phyloP scores from a whole-genome alignment of 192 early-diverging fungal genomes.

The Linnemannia exigua region DNA sequence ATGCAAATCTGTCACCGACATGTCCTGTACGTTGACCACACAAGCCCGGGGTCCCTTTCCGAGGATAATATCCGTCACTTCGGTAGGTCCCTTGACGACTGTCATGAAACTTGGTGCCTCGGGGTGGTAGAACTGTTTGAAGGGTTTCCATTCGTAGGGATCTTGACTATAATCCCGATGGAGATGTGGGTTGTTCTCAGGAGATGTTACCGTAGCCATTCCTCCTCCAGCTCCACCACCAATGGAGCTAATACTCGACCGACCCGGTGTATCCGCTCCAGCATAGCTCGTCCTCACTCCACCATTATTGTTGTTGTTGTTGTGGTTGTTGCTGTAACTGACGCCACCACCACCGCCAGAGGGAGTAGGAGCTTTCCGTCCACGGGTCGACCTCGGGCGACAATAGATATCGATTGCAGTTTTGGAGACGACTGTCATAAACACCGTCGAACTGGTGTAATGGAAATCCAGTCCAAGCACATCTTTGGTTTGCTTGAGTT shows the following conservation, averaged over 20 bases:
- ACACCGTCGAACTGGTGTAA: slow-evolving; percentile 40
- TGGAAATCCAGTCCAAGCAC: slow-evolving; percentile 44
- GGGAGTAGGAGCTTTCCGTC: slow-evolving; percentile 7
- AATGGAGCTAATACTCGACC: background rate
- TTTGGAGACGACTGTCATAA: slow-evolving; percentile 52
- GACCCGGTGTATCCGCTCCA: slow-evolving; percentile 10
- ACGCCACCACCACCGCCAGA: background rate
- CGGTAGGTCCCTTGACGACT: slow-evolving; percentile 40
- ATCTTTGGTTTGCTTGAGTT: slow-evolving; percentile 52
- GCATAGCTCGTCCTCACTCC: background rate
- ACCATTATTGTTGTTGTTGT: too few relatives aligned
- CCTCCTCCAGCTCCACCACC: background rate
- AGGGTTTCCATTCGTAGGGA: slow-evolving; percentile 37
- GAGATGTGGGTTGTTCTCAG: background rate
- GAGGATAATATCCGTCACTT: slow-evolving; percentile 48
- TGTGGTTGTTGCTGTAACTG: background rate
- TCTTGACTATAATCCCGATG: background rate
- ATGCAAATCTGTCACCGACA: slow-evolving; percentile 47
- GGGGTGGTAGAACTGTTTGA: slow-evolving; percentile 53
- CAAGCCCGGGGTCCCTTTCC: slow-evolving; percentile 49
- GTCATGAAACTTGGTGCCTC: slow-evolving; percentile 56
- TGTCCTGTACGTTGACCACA: slow-evolving; percentile 40
- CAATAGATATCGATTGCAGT: slow-evolving; percentile 45
- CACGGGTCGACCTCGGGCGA: slow-evolving; percentile 25
- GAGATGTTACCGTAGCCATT: slow-evolving; percentile 3